phyloP scores from a whole-genome alignment of 176 grass and related monocot genomes.

The Tillandsia leiboldiana region DNA sequence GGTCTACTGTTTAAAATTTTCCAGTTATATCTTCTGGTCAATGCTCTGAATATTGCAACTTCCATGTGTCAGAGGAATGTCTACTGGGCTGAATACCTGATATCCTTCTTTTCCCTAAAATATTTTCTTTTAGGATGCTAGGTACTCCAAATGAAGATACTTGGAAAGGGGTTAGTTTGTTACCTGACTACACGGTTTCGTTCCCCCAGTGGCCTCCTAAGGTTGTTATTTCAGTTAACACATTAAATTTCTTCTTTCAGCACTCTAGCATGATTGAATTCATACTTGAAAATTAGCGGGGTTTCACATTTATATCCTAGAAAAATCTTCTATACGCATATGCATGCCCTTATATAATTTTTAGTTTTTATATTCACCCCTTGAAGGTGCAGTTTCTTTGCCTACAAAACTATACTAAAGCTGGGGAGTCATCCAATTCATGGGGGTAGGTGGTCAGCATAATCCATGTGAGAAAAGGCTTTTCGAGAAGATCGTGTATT shows the following conservation, averaged over 20 bases:
- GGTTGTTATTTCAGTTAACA: constrained; percentile 24
- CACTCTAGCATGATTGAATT: not conserved
- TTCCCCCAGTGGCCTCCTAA: constrained; percentile 76
- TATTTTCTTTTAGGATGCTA: constrained; percentile 37
- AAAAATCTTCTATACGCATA: too few relatives aligned
- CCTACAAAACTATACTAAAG: too few relatives aligned
- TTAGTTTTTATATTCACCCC: too few relatives aligned
- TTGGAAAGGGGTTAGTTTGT: constrained; percentile 70
- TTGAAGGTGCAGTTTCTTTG: too few relatives aligned
- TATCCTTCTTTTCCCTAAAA: not conserved
- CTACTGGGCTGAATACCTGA: not conserved
- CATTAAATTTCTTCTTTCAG: not conserved
- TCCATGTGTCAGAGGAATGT: not conserved
- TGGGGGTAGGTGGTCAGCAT: too few relatives aligned
- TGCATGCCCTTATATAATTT: too few relatives aligned
- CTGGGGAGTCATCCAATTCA: too few relatives aligned
- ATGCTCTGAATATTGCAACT: constrained; percentile 2
- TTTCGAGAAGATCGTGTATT: too few relatives aligned
- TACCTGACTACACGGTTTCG: constrained; percentile 77
- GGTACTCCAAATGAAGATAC: constrained; percentile 88
- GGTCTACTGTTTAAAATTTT: constrained; percentile 93
- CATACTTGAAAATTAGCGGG: too few relatives aligned
- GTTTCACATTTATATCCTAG: too few relatives aligned
- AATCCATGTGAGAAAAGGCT: too few relatives aligned
- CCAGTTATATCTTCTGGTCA: constrained; percentile 33